Percentiles rank a stretch among this genome's conserved stretches.
phyloP scores from a whole-genome alignment of 495 filamentous ascomycete species.

The Neurospora sp. region DNA sequence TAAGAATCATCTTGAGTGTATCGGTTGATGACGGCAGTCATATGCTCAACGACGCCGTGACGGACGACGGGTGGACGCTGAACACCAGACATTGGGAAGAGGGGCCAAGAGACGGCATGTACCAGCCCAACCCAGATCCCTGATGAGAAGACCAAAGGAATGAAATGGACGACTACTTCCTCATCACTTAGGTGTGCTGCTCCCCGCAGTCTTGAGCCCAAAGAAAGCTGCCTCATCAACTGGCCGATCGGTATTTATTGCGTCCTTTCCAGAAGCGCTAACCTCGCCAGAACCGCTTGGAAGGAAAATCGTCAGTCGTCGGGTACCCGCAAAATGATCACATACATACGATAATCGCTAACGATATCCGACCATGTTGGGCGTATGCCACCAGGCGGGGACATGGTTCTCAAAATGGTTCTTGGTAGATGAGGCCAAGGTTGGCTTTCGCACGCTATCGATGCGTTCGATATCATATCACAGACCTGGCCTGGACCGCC shows the following conservation, averaged over 20 bases:
- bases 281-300: neutral
- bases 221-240: neutral
- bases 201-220: neutral
- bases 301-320: neutral
- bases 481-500: neutral
- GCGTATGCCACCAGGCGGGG: too few relatives aligned
- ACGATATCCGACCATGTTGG: neutral
- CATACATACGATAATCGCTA: neutral
- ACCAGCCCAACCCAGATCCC: too few relatives aligned
- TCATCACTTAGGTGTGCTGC: neutral
- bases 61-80: too few relatives aligned
- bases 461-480: neutral
- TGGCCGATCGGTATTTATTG: neutral
- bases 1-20: neutral
- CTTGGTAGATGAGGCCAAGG: neutral
- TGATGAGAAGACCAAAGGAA: neutral
- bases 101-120: too few relatives aligned
- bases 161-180: neutral
- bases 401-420: neutral
- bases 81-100: too few relatives aligned
- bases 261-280: neutral
- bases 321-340: neutral
- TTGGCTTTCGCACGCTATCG: neutral
- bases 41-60: neutral
- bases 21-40: neutral